Evolutionary conservation across 352 stramenopile genomes (phyloP).

Genomic region (Globisporangium paroecandrum): DNA sequence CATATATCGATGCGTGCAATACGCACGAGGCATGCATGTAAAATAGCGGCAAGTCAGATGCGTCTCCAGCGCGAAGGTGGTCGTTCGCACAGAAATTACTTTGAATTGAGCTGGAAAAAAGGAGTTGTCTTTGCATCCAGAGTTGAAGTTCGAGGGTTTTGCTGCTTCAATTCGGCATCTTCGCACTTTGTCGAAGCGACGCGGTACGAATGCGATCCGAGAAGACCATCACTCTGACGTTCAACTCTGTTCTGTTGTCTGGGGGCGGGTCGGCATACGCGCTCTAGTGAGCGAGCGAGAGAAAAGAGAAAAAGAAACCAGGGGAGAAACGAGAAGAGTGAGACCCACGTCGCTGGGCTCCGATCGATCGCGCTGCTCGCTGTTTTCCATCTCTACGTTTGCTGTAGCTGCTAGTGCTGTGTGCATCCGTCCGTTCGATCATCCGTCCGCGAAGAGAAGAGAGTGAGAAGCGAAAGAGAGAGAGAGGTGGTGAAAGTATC

Average conservation of each 20-base stretch:
- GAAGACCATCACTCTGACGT: constrained; percentile 12
- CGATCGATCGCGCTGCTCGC: neutral
- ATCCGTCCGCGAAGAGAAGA: neutral
- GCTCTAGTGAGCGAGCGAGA: neutral
- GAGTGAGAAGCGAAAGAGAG: neutral
- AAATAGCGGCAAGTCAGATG: neutral
- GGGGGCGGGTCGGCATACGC: neutral
- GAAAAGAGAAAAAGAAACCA: constrained; percentile 3
- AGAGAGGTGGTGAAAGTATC: neutral
- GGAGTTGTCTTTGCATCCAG: neutral
- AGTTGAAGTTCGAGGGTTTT: constrained; percentile 3
- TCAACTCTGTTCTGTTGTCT: neutral
- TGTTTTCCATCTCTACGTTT: neutral
- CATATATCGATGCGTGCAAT: neutral
- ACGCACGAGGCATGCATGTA: neutral
- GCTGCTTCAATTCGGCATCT: neutral
- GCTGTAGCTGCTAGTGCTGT: neutral
- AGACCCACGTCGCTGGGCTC: neutral
- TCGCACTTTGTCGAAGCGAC: constrained; percentile 4
- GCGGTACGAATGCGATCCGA: constrained; percentile 8
- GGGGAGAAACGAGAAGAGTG: constrained; percentile 2
- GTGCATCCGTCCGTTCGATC: neutral
- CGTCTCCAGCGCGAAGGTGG: neutral
- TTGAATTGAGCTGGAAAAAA: neutral
- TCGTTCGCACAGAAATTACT: neutral